These are phyloP conservation scores for Ocimum tenuiflorum DNA, from an alignment of 257 asterid species.

Conservation along the genomic window DNA sequence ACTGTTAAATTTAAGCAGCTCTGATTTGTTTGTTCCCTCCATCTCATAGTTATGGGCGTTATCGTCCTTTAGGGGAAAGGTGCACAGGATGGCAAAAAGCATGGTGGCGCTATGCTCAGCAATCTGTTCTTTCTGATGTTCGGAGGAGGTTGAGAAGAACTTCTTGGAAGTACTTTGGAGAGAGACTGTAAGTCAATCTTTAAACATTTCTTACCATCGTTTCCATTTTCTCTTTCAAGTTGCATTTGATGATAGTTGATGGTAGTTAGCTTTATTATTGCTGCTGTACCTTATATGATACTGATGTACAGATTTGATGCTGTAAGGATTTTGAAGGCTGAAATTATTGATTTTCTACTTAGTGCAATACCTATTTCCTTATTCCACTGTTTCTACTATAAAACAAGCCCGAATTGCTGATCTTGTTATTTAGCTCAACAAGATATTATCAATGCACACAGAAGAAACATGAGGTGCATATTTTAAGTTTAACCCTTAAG, in stretches of 20 bases:
- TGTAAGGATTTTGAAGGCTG: not conserved
- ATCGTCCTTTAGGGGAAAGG: constrained; percentile 71
- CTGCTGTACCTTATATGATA: not conserved
- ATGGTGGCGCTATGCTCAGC: constrained; percentile 96
- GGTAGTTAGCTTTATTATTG: no score
- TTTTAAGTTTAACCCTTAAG: not conserved
- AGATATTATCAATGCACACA: no score
- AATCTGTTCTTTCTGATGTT: constrained; percentile 80
- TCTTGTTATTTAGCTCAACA: no score
- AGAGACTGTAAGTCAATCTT: constrained; percentile 68
- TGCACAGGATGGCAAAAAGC: constrained; percentile 81
- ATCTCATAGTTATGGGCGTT: constrained; percentile 71
- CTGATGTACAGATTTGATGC: not conserved
- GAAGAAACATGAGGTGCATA: not conserved
- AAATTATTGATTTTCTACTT: no score
- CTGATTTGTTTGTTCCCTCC: constrained; percentile 16
- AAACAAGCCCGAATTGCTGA: no score
- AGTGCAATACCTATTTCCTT: not conserved
- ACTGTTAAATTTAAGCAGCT: constrained; percentile 6
- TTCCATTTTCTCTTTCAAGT: constrained; percentile 1
- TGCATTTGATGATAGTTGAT: no score
- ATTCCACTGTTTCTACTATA: no score
- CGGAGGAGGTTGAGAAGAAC: constrained; percentile 69
- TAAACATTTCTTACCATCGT: not conserved
- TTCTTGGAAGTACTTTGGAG: constrained; percentile 92